phyloP scores from a whole-genome alignment of 352 stramenopile species.

The Albugo candida region DNA sequence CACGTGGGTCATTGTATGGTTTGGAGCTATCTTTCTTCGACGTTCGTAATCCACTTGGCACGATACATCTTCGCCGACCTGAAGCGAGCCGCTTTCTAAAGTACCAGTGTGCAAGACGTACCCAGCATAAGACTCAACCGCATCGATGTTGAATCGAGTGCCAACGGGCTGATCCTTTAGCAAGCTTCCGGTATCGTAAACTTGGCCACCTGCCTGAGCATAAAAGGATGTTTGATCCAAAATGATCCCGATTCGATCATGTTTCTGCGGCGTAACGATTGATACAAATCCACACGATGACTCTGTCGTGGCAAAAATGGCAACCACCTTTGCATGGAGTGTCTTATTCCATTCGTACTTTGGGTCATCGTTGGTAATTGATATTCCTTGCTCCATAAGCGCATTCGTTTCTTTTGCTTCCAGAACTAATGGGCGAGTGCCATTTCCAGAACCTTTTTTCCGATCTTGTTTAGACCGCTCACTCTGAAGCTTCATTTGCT shows the following conservation, averaged over 20 bases:
- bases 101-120: constrained; percentile 92
- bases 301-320: constrained; percentile 87
- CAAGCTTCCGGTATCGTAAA: constrained; percentile 85
- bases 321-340: constrained; percentile 69
- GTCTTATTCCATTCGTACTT: constrained; percentile 91
- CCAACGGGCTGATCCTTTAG: constrained; percentile 1
- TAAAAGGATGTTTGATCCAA: constrained; percentile 97
- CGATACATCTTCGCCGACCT: constrained; percentile 73
- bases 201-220: constrained; percentile 93
- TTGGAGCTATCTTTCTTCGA: constrained; percentile 86
- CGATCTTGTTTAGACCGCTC: constrained; percentile 75
- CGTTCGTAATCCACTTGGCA: constrained; percentile 89
- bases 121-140: constrained; percentile 90
- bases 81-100: constrained; percentile 35
- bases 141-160: constrained; percentile 47
- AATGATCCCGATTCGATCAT: constrained; percentile 87
- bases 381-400: constrained; percentile 67
- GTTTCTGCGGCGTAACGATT: constrained; percentile 48
- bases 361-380: constrained; percentile 76
- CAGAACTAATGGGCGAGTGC: constrained; percentile 76
- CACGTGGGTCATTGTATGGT: constrained; percentile 99
- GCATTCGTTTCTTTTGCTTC: constrained; percentile 88
- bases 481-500: constrained; percentile 84
- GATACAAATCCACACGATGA: constrained; percentile 72
- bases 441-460: constrained; percentile 65